Percentiles rank a stretch among this genome's conserved stretches.
phyloP scores from a whole-genome alignment of 31 red algal genomes.

The Endocladia muricata region DNA sequence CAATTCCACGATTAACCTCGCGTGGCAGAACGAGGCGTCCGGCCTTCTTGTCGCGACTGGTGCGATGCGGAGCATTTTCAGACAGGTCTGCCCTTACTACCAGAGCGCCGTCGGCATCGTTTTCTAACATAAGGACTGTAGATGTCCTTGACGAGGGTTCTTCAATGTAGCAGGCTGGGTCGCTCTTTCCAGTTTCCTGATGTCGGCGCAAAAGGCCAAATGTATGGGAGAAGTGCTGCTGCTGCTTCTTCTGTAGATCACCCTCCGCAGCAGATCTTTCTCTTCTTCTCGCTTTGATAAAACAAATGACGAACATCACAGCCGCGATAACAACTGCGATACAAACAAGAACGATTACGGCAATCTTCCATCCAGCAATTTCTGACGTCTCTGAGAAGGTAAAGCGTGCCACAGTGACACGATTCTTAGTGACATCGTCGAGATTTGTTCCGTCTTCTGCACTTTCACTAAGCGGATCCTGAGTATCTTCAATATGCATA shows the following conservation, averaged over 20 bases:
- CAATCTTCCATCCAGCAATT: slow-evolving; percentile 33
- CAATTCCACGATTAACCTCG: not conserved
- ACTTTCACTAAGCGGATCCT: too few species aligned
- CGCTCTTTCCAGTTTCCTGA: not conserved
- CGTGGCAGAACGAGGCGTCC: not conserved
- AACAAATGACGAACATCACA: slow-evolving; percentile 19
- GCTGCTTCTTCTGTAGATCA: not conserved
- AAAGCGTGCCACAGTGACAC: too few species aligned
- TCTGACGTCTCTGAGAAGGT: too few species aligned
- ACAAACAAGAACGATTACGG: slow-evolving; percentile 14
- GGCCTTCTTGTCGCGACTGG: not conserved
- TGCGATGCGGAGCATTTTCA: too few species aligned
- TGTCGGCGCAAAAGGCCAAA: not conserved
- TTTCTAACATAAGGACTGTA: not conserved
- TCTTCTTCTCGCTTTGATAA: slow-evolving; percentile 1
- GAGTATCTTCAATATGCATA: too few species aligned
- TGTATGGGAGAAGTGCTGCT: not conserved
- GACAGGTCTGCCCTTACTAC: not conserved
- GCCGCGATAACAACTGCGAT: slow-evolving; percentile 4
- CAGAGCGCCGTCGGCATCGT: not conserved
- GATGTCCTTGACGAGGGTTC: not conserved
- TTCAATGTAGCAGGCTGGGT: not conserved
- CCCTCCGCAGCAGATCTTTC: not conserved
- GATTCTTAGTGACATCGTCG: too few species aligned
- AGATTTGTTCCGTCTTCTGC: too few species aligned